Conservation (phyloP, 2,329 filamentous ascomycete species). For the Macroventuria anomochaeta region DNA sequence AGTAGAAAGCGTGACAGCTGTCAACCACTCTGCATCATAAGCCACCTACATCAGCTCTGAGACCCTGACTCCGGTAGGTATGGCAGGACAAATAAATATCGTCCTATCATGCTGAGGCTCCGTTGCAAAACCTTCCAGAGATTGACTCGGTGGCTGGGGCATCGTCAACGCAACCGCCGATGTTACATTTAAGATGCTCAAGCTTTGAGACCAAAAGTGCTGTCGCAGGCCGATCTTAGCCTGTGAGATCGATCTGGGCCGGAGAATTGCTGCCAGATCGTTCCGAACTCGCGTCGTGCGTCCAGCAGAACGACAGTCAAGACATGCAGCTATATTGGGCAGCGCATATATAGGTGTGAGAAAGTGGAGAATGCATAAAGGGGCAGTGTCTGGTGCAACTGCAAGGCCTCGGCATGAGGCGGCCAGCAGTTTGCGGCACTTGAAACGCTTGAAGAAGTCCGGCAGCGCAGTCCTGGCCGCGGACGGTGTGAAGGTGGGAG, state of each 20-base stretch:
- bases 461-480: constrained; percentile 13
- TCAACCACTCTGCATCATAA: constrained; percentile 10
- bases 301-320: not conserved
- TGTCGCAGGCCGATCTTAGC: constrained; percentile 17
- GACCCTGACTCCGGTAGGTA: constrained; percentile 2
- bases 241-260: constrained; percentile 12
- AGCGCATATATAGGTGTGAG: not conserved
- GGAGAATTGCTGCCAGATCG: constrained; percentile 7
- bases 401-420: constrained; percentile 27
- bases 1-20: constrained; percentile 16
- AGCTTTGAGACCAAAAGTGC: constrained; percentile 8
- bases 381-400: constrained; percentile 23
- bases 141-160: constrained; percentile 11
- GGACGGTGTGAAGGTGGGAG: constrained; percentile 1
- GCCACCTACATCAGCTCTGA: constrained; percentile 16
- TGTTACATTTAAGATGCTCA: constrained; percentile 10
- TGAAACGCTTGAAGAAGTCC: constrained; percentile 27
- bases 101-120: not conserved
- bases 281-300: not conserved
- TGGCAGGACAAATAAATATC: not conserved
- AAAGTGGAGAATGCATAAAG: constrained; percentile 32
- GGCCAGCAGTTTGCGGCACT: constrained; percentile 24
- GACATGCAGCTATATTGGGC: constrained; percentile 6
- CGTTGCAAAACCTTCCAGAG: not conserved
- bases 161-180: constrained; percentile 13